Base-by-base conservation (phyloP, 805 yeast genomes). In the Kuraishia molischiana region DNA sequence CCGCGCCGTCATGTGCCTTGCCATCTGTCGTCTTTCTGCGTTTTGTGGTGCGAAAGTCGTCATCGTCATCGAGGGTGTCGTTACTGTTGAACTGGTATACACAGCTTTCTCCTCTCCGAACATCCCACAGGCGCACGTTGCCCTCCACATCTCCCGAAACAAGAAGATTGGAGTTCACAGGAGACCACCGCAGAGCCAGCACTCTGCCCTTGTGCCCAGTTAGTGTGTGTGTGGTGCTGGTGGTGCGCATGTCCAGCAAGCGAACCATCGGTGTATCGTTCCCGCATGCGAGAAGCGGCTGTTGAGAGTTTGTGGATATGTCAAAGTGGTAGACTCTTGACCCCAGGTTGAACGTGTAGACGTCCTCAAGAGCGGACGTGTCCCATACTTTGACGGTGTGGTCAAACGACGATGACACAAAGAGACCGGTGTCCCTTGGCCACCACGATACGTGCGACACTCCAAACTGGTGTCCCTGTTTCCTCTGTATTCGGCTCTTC, bases 141-240 rank as follows among this genome's bases (percentile, higher is more conserved):
- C 97, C 96, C 47, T 81, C 85, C 14, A 74, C 69, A 17, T 90
- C 87, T 1, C 95, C 95, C 3, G 86, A 69, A 0, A 89, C 87
- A 2, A 89, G 61, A 3, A 82, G 43, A 48, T 80, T 59, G 0
- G 75, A 58, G 43, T 72, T 61, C 5, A 61, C 59, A 0, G 95
- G 95, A 34, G 83, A 80, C 90, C 95, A 86, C 49, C 77, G 74
- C 22, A 80, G 76, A 20, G 76, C 57, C 33, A 77, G 52, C 1
- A 78, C 69, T 40, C 65, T 69, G 1, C 78, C 75, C 37, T 66
- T 66, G 44, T 76, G 82, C 9, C 85, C 87, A 32, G 64, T 56
- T 5, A 85, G 59, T 2, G 83, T 79, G 40, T 85, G 94, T 0
- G 89, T 76, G 24, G 82, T 68, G 0, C 90, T 72, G 20, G 84